Percentiles rank a stretch among this genome's conserved stretches.
Conservation (phyloP, 164 flowering plant species). For the Liriodendron chinense region DNA sequence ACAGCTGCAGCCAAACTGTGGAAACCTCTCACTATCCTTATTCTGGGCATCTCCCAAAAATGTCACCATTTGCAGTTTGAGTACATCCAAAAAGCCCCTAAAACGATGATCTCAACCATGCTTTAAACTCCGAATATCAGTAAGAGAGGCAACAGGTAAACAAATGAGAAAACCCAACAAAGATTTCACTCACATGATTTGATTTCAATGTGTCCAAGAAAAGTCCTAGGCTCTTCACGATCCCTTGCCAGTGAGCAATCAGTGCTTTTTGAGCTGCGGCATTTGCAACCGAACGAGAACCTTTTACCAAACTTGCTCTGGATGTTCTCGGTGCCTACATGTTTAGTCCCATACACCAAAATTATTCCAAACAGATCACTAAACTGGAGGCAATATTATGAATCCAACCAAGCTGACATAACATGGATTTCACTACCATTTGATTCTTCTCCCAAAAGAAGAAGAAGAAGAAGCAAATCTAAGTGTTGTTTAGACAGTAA, state of each 20-base stretch:
- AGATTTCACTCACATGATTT: slow-evolving; percentile 63
- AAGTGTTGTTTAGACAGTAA: too few species aligned
- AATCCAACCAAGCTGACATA: not conserved
- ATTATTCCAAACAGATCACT: not conserved
- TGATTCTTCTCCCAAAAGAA: not conserved
- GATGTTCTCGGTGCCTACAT: slow-evolving; percentile 93
- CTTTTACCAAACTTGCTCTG: slow-evolving; percentile 98
- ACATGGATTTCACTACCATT: not conserved
- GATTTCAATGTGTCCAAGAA: slow-evolving; percentile 77
- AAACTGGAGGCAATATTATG: not conserved
- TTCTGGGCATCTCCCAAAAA: too few species aligned
- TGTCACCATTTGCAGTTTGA: too few species aligned
- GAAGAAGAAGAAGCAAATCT: not conserved
- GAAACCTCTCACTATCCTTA: too few species aligned
- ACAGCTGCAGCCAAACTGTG: too few species aligned
- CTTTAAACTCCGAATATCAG: not conserved
- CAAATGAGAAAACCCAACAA: not conserved
- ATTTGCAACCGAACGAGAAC: slow-evolving; percentile 74
- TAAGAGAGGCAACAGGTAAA: not conserved
- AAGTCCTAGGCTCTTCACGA: slow-evolving; percentile 86
- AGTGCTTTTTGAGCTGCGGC: slow-evolving; percentile 86
- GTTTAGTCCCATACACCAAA: not conserved
- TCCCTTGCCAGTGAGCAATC: slow-evolving; percentile 99
- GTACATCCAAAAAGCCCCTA: not conserved
- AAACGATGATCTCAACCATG: not conserved